Evolutionary conservation across 2,329 filamentous ascomycete species (phyloP).

Genomic region (Cladophialophora bantiana): DNA sequence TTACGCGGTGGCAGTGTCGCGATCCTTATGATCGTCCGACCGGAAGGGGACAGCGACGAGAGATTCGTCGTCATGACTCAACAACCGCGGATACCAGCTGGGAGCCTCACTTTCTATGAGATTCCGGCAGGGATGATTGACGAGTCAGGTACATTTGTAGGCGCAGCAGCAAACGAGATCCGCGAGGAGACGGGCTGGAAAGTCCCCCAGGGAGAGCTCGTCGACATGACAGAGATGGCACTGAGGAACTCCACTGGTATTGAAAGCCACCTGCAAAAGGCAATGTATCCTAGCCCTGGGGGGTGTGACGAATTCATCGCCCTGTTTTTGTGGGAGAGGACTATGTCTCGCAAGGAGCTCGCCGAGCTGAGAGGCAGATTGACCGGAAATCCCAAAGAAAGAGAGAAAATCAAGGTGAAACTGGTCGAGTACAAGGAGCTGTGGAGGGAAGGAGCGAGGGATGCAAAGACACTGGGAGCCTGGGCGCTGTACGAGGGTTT

Average conservation of each 20-base stretch:
- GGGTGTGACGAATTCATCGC: constrained; percentile 66
- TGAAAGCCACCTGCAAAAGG: constrained; percentile 54
- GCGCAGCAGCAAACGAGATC: constrained; percentile 63
- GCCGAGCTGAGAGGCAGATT: constrained; percentile 58
- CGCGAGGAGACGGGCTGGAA: constrained; percentile 62
- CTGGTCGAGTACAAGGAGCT: constrained; percentile 58
- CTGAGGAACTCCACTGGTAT: constrained; percentile 27
- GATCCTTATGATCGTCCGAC: constrained; percentile 63
- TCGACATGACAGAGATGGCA: constrained; percentile 62
- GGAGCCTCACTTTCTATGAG: constrained; percentile 61
- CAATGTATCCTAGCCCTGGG: constrained; percentile 62
- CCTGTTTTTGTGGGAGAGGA: constrained; percentile 62
- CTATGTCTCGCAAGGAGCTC: constrained; percentile 57
- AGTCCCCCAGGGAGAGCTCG: constrained; percentile 57
- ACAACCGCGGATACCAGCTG: constrained; percentile 64
- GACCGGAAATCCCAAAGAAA: constrained; percentile 57
- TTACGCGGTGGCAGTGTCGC: constrained; percentile 64
- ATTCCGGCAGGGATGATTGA: constrained; percentile 69
- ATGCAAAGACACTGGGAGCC: constrained; percentile 63
- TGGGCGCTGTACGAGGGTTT: constrained; percentile 63
- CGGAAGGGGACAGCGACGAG: constrained; percentile 45
- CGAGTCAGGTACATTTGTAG: constrained; percentile 58
- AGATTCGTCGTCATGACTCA: constrained; percentile 62
- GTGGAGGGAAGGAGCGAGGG: constrained; percentile 61
- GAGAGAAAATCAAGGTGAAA: constrained; percentile 66